These are phyloP conservation scores for Edaphochlamys debaryana DNA, from an alignment of 139 green algal species.

Conservation along the genomic window DNA sequence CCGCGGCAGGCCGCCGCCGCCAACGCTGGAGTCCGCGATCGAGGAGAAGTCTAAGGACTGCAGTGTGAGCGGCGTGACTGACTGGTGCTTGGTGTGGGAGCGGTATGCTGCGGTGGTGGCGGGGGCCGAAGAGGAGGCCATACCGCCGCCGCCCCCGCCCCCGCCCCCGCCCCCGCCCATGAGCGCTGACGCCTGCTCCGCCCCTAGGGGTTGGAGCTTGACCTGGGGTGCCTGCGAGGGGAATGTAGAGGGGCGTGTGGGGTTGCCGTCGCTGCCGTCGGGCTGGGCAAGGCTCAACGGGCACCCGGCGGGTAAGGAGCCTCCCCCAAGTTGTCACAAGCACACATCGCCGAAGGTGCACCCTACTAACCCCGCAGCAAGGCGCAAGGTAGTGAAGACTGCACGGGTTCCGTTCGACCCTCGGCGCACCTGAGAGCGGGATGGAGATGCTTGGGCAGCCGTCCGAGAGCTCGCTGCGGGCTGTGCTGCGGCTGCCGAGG, in stretches of 20 bases:
- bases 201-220: background rate
- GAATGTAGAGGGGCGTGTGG: background rate
- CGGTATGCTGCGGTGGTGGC: background rate
- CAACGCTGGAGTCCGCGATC: conserved; percentile 20
- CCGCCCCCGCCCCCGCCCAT: background rate
- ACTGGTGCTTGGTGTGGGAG: conserved; percentile 6
- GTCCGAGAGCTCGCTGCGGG: background rate
- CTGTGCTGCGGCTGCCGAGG: background rate
- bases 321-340: too few relatives aligned
- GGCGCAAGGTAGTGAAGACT: too few relatives aligned
- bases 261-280: too few relatives aligned
- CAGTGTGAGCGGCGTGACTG: conserved; percentile 2
- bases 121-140: too few relatives aligned
- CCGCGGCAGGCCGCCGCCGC: conserved; percentile 28
- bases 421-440: too few relatives aligned
- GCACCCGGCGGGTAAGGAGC: too few relatives aligned
- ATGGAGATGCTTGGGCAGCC: background rate
- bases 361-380: too few relatives aligned
- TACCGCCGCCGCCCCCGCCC: too few relatives aligned
- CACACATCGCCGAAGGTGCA: too few relatives aligned
- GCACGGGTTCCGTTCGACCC: too few relatives aligned
- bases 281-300: too few relatives aligned
- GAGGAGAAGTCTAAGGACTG: conserved; percentile 22
- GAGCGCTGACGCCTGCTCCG: background rate
- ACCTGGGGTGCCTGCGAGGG: conserved; percentile 13